Base-by-base conservation (phyloP, 495 filamentous ascomycete genomes). In the Neohortaea acidophila region DNA sequence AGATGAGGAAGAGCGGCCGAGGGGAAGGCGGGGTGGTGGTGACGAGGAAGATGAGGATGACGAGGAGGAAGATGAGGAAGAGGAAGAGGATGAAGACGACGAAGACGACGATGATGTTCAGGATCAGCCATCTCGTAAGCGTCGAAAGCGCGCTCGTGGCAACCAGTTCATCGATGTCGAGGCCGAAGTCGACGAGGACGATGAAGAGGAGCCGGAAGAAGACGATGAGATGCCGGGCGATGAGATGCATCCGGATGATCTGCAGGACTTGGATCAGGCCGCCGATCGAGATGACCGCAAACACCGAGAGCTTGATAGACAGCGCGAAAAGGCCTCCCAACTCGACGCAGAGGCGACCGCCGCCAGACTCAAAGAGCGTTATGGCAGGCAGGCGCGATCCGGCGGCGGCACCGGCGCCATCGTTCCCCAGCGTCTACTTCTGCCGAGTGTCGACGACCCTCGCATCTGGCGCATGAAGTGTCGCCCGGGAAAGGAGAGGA, bases 301-400 rank as follows among this genome's bases (percentile, higher is more conserved):
- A 59, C 91, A 99, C 59, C 72, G 91, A 54, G 84, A 94, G 54
- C 76, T 99, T 28, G 91, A 99, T 61, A 78, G 84, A 39, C 73
- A 84, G 54, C 80, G 87, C 39, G 84, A 96, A 59, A 65, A 79
- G 43, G 77, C 82, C 49, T 72, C 75, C 21, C 79, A 79, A 38
- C 68, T 94, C 60, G 86, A 96, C 56, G 84, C 85, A 14, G 89
- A 96, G 63, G 84, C 89, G 48, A 79, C 92, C 51, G 91, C 91
- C 13, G 80, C 81, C 47, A 70, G 78, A 49, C 68, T 92, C 51
- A 75, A 79, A 42, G 78, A 89, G 52, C 77, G 83, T 41, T 94
- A 99, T 57, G 77, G 79, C 33, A 68, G 76, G 15, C 63, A 57
- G 13, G 69, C 69, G 39, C 64, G 69, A 35, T 62, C 65, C 9